These are phyloP conservation scores for Mortierella antarctica DNA, from an alignment of 192 early-diverging fungal species.

Conservation along the genomic window DNA sequence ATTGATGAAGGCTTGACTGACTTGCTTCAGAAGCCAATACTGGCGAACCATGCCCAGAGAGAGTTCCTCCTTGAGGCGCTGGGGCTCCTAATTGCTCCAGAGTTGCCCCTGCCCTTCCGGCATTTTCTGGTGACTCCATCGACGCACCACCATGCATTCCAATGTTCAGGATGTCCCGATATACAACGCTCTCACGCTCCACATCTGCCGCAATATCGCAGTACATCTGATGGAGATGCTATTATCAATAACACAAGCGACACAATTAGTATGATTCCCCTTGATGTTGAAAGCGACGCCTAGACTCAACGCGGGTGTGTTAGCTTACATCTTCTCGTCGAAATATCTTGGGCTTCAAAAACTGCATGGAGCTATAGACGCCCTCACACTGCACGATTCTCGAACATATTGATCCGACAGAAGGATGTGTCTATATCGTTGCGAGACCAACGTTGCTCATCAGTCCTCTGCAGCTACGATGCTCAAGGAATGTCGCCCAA, in stretches of 20 bases:
- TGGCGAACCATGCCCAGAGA: slow-evolving; percentile 29
- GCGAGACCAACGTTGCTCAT: background rate
- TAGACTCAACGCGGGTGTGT: background rate
- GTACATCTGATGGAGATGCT: slow-evolving; percentile 48
- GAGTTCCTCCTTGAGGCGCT: no score
- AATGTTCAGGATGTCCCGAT: slow-evolving; percentile 15
- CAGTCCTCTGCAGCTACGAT: background rate
- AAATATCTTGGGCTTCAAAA: slow-evolving; percentile 43
- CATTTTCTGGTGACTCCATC: background rate
- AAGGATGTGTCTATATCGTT: slow-evolving; percentile 27
- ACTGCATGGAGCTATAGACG: slow-evolving; percentile 44
- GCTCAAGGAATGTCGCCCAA: background rate
- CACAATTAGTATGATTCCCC: background rate
- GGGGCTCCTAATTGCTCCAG: no score
- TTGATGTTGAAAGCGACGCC: background rate
- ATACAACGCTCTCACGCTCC: slow-evolving; percentile 19
- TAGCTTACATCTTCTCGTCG: slow-evolving; percentile 46
- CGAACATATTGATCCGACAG: slow-evolving; percentile 40
- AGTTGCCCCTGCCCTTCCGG: background rate
- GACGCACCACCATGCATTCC: background rate
- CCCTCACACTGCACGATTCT: slow-evolving; percentile 39
- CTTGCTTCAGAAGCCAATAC: slow-evolving; percentile 10
- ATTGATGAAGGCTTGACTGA: slow-evolving; percentile 22
- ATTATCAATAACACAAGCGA: background rate
- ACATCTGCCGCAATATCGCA: slow-evolving; percentile 24